Percentiles rank a stretch among this genome's conserved stretches.
phyloP scores from a whole-genome alignment of 73 alveolate genomes.

The Paramecium sexaurelia region DNA sequence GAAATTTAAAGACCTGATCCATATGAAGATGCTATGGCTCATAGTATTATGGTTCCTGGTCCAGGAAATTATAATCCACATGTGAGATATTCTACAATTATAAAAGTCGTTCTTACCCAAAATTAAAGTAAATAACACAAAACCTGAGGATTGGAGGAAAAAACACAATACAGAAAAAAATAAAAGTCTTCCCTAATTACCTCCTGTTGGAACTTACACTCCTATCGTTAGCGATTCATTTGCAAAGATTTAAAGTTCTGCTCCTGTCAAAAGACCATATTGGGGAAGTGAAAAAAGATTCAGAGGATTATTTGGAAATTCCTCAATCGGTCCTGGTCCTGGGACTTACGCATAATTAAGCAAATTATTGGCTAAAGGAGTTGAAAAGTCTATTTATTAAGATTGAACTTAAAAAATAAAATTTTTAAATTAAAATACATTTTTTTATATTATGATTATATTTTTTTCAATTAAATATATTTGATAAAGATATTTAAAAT shows the following conservation, averaged over 20 bases:
- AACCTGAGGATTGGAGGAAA: constrained; percentile 32
- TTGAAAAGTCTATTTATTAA: constrained; percentile 11
- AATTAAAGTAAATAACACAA: constrained; percentile 5
- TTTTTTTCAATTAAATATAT: not conserved
- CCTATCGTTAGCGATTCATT: constrained; percentile 9
- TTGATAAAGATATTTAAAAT: no score
- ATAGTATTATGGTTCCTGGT: constrained; percentile 27
- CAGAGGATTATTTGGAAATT: not conserved
- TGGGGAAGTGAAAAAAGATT: constrained; percentile 57
- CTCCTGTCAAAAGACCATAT: constrained; percentile 5
- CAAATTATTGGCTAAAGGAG: constrained; percentile 17
- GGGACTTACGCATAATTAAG: constrained; percentile 49
- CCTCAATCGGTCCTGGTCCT: constrained; percentile 19
- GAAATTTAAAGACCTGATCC: not conserved
- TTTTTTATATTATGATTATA: not conserved
- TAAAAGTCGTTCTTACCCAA: constrained; percentile 15
- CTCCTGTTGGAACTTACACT: constrained; percentile 51
- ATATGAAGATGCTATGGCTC: not conserved
- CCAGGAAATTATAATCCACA: constrained; percentile 56
- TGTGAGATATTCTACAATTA: not conserved
- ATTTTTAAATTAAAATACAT: not conserved
- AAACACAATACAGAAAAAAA: not conserved
- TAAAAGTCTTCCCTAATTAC: not conserved
- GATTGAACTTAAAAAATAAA: not conserved
- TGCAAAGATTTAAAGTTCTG: not conserved